A percentile compares a stretch with the other conserved stretches of the same genome.
phyloP scores from a whole-genome alignment of 495 filamentous ascomycete species.

The Aspergillus nanangensis region DNA sequence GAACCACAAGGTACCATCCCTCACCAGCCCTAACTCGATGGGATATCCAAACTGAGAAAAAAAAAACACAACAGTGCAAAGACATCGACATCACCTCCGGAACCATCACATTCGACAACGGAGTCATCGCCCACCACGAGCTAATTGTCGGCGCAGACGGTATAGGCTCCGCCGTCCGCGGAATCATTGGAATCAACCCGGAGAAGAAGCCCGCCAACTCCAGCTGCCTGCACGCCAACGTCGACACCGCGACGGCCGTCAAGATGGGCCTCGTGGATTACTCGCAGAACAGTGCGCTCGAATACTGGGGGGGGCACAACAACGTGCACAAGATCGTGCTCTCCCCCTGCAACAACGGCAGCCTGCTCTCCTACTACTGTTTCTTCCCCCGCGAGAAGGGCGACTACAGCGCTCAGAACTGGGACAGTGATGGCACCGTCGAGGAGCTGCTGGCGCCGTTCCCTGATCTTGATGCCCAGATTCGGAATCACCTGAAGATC shows the following conservation, averaged over 20 bases:
- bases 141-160: constrained; percentile 43
- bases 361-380: constrained; percentile 45
- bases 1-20: no score
- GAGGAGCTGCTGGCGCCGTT: constrained; percentile 43
- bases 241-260: constrained; percentile 38
- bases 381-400: constrained; percentile 43
- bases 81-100: constrained; percentile 33
- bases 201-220: constrained; percentile 41
- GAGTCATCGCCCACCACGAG: constrained; percentile 25
- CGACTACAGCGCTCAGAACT: constrained; percentile 37
- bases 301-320: constrained; percentile 48
- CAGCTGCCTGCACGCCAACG: constrained; percentile 43
- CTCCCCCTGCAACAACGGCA: constrained; percentile 43
- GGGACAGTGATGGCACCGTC: constrained; percentile 30
- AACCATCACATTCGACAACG: constrained; percentile 35
- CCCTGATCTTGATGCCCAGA: constrained; percentile 37
- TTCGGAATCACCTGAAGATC: constrained; percentile 34
- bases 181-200: constrained; percentile 37
- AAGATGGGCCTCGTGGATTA: constrained; percentile 39
- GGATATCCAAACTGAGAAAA: no score
- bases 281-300: constrained; percentile 36
- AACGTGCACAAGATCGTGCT: constrained; percentile 47
- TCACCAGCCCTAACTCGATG: no score
- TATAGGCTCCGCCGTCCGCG: constrained; percentile 39
- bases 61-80: no score